Conservation (phyloP, 768 basidiomycete genomes). For the Kwoniella botswanensis region DNA sequence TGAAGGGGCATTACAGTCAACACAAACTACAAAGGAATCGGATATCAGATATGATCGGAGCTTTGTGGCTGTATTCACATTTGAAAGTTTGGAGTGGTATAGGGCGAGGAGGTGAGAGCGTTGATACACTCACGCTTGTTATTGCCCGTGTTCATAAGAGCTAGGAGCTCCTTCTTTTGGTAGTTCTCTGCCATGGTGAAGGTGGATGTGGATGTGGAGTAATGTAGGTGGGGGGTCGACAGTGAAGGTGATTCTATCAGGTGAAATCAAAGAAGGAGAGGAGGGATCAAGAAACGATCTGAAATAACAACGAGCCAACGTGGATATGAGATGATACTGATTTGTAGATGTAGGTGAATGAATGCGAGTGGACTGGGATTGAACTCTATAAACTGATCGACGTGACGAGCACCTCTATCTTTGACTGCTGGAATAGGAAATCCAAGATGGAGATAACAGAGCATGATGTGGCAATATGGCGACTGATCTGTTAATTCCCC, state of each 20-base stretch:
- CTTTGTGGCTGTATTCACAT: too few species aligned
- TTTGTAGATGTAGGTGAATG: background rate
- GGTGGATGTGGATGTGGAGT: background rate
- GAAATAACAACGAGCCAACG: too few species aligned
- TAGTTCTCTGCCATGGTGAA: constrained; percentile 66
- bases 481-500: too few species aligned
- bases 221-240: background rate
- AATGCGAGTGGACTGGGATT: background rate
- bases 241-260: too few species aligned
- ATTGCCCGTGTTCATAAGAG: constrained; percentile 73
- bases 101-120: too few species aligned
- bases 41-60: background rate
- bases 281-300: too few species aligned
- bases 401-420: background rate
- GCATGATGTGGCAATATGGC: background rate
- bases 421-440: background rate
- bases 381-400: background rate
- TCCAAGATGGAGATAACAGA: background rate
- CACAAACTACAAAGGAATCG: constrained; percentile 62
- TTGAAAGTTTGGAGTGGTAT: too few species aligned
- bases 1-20: constrained; percentile 85
- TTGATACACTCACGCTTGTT: constrained; percentile 65
- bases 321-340: too few species aligned
- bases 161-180: constrained; percentile 73
- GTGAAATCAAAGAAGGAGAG: background rate